Base-by-base conservation (phyloP, 768 basidiomycete genomes). In the Trametes gibbosa region DNA sequence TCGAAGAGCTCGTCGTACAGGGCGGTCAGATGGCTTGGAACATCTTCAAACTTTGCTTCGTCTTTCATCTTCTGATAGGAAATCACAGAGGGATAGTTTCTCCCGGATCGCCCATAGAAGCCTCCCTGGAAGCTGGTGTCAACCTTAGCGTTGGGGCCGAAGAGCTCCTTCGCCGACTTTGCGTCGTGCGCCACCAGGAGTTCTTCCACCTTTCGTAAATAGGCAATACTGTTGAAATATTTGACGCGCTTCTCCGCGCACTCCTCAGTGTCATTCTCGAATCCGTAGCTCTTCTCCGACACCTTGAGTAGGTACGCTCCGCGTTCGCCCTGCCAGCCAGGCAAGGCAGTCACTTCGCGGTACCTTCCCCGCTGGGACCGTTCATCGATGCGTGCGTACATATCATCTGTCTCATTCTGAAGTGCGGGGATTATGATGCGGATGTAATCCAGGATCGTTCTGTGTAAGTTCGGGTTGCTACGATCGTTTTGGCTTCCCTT, bases 1-100 rank as follows among this genome's bases (percentile, higher is more conserved):
- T 84, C 81, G 61, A 74, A 85, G 0, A 86, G 74, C 58, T 83
- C 79, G 47, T 84, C 78, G 63, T 85, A 86, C 2, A 66, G 58
- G 17, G 68, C 56, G 24, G 35, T 32, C 21, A 53, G 35, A 29
- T 59, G 58, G 5, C 25, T 21, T 2, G 51, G 45, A 10, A 59
- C 37, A 5, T 48, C 25, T 2, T 40, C 19, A 12, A 3, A 29
- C 19, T 7, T 6, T 39, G 14, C 29, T 2, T 13, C 21, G 4
- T 45, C 51, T 1, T n/a, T 23, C 43, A 52, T 27, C 45, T 29
- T 52, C 37, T 46, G 29, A 39, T 53, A 52, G 16, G 39, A 5
- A 1, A 27, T 29, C 3, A 39, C 7, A 5, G 39, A 27, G 5
- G 24, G 7, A n/a, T n/a, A 41, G 23, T 42, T 5, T n/a, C n/a